These are phyloP conservation scores for Fusarium devonianum DNA, from an alignment of 2,329 filamentous ascomycete species.

Conservation along the genomic window DNA sequence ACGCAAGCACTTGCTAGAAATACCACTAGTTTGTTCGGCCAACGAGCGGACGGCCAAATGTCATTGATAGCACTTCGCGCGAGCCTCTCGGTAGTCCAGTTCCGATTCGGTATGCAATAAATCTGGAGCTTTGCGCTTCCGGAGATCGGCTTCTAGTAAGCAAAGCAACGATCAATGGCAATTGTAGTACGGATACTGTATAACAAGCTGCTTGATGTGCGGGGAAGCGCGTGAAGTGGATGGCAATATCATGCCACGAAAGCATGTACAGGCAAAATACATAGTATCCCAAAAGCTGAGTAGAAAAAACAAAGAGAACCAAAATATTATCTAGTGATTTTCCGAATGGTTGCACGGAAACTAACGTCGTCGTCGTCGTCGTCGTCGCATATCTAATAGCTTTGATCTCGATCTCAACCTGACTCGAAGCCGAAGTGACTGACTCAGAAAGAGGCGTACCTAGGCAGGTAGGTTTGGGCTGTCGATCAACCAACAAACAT, in stretches of 20 bases:
- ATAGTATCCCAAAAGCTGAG: too few species aligned
- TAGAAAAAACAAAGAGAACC: too few species aligned
- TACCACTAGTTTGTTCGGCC: background rate
- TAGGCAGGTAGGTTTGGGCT: constrained; percentile 11
- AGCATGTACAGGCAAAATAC: too few species aligned
- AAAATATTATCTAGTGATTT: too few species aligned
- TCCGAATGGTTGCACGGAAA: too few species aligned
- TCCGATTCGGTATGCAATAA: background rate
- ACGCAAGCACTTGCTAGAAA: constrained; percentile 2
- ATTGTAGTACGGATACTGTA: too few species aligned
- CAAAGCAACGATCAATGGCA: too few species aligned
- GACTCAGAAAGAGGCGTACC: constrained; percentile 4
- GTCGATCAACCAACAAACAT: constrained; percentile 3
- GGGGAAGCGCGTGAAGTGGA: too few species aligned
- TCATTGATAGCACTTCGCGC: constrained; percentile 12
- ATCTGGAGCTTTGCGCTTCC: constrained; percentile 1
- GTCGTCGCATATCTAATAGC: background rate
- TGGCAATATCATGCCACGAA: too few species aligned
- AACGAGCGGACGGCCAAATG: constrained; percentile 20
- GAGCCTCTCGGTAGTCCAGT: background rate
- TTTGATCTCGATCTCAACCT: constrained; percentile 22
- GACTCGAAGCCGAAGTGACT: constrained; percentile 19
- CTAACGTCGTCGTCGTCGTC: too few species aligned
- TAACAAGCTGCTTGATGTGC: too few species aligned
- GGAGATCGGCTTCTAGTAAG: constrained; percentile 5